These are phyloP conservation scores for Fraxinus ornus DNA, from an alignment of 305 asterid genomes.

Conservation along the genomic window DNA sequence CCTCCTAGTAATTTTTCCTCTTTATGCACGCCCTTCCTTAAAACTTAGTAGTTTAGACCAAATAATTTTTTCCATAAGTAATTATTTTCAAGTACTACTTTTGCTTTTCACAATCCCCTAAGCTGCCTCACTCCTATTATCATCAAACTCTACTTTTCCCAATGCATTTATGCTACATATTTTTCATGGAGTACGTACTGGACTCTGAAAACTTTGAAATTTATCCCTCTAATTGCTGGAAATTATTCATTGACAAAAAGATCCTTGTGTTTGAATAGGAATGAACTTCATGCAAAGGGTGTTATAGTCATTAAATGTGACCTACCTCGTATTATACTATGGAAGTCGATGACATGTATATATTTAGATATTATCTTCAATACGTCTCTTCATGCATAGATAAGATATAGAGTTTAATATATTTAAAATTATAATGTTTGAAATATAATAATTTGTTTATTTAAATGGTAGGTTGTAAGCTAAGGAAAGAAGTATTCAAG, in stretches of 20 bases:
- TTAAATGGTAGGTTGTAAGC: background rate
- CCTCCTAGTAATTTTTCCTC: slow-evolving; percentile 28
- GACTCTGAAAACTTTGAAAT: slow-evolving; percentile 35
- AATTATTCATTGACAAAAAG: background rate
- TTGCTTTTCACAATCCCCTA: slow-evolving; percentile 64
- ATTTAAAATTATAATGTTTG: too few species aligned
- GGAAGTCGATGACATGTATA: background rate
- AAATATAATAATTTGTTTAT: too few species aligned
- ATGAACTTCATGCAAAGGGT: background rate
- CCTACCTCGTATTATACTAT: background rate
- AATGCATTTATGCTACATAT: slow-evolving; percentile 28
- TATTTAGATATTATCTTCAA: background rate
- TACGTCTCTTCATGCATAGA: background rate
- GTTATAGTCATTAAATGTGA: background rate
- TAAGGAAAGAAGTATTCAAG: background rate
- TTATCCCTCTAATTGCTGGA: background rate
- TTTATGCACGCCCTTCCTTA: slow-evolving; percentile 20
- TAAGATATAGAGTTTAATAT: too few species aligned
- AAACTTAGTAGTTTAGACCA: slow-evolving; percentile 5
- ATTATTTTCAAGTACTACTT: slow-evolving; percentile 24
- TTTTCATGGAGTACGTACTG: background rate
- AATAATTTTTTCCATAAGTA: background rate
- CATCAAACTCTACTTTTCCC: slow-evolving; percentile 52
- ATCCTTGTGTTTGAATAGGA: background rate
- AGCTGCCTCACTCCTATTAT: slow-evolving; percentile 42